Evolutionary conservation across 2,329 filamentous ascomycete genomes (phyloP).

Genomic region (Epichloe uncinata): DNA sequence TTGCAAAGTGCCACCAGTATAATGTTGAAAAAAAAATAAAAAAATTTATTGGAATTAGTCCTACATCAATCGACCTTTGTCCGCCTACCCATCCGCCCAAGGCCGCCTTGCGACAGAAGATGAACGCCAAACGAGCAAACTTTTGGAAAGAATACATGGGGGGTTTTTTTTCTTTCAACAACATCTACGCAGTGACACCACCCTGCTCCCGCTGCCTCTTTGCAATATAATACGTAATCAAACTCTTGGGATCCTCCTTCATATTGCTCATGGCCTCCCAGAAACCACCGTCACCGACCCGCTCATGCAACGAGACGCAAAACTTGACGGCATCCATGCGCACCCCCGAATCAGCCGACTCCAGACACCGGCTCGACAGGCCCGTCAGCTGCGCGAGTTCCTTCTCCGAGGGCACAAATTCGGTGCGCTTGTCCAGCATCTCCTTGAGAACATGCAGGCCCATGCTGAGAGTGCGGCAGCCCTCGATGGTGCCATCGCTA

Average conservation of each 20-base stretch:
- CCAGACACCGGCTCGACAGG: slow-evolving; percentile 43
- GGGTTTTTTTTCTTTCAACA: too few species aligned
- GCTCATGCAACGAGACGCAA: slow-evolving; percentile 57
- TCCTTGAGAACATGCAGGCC: slow-evolving; percentile 50
- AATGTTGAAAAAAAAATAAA: too few species aligned
- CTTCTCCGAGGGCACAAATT: slow-evolving; percentile 35
- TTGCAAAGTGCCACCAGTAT: too few species aligned
- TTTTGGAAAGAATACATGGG: not conserved
- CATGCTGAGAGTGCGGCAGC: slow-evolving; percentile 43
- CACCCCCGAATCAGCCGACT: slow-evolving; percentile 49
- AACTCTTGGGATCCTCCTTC: slow-evolving; percentile 59
- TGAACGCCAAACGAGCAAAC: not conserved
- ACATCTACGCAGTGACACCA: not conserved
- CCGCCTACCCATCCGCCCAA: not conserved
- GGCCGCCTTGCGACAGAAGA: not conserved
- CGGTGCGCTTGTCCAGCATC: slow-evolving; percentile 37
- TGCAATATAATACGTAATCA: slow-evolving; percentile 73
- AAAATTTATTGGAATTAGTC: too few species aligned
- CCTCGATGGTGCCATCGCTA: slow-evolving; percentile 29
- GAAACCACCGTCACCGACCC: slow-evolving; percentile 47
- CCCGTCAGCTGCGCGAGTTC: slow-evolving; percentile 39
- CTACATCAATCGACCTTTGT: too few species aligned
- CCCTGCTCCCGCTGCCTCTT: slow-evolving; percentile 47
- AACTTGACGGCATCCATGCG: slow-evolving; percentile 67
- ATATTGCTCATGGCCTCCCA: slow-evolving; percentile 54